Conservation (phyloP, 768 basidiomycete genomes). For the Trametes cingulata region DNA sequence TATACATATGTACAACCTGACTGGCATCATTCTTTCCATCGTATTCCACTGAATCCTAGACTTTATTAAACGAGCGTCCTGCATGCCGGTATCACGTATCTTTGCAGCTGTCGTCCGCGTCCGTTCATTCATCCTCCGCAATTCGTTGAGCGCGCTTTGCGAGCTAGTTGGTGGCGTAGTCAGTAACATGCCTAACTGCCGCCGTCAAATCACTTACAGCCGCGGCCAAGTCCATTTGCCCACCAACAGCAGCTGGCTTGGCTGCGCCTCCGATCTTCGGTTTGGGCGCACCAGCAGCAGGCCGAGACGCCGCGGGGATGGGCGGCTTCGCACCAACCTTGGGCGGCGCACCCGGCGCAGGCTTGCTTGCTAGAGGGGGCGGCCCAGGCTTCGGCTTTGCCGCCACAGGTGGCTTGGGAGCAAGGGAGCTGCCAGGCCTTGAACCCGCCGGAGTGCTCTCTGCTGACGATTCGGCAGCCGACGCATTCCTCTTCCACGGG, state of each 20-base stretch:
- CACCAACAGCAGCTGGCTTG: conserved; percentile 47
- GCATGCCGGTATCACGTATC: background rate
- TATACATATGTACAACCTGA: conserved; percentile 22
- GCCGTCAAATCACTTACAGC: conserved; percentile 68
- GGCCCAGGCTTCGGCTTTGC: conserved; percentile 66
- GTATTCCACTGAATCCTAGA: background rate
- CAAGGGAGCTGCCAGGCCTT: conserved; percentile 52
- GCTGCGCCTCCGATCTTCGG: conserved; percentile 43
- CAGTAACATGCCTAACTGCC: too few species aligned
- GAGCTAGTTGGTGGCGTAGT: conserved; percentile 45
- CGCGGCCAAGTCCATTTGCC: conserved; percentile 82
- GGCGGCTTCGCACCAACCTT: conserved; percentile 61
- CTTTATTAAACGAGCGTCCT: background rate
- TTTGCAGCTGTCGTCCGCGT: background rate
- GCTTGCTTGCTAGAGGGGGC: conserved; percentile 58
- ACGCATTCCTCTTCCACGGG: conserved; percentile 67
- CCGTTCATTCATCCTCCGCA: conserved; percentile 42
- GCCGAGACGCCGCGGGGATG: conserved; percentile 59
- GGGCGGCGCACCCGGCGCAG: conserved; percentile 38
- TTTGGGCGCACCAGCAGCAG: conserved; percentile 38
- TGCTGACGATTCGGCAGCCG: conserved; percentile 29
- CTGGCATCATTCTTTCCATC: conserved; percentile 13
- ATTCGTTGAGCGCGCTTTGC: conserved; percentile 76
- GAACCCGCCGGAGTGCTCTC: conserved; percentile 47
- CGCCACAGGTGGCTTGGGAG: conserved; percentile 51